Conservation (phyloP, 2,329 filamentous ascomycete species). For the Geoglossum cookeanum region DNA sequence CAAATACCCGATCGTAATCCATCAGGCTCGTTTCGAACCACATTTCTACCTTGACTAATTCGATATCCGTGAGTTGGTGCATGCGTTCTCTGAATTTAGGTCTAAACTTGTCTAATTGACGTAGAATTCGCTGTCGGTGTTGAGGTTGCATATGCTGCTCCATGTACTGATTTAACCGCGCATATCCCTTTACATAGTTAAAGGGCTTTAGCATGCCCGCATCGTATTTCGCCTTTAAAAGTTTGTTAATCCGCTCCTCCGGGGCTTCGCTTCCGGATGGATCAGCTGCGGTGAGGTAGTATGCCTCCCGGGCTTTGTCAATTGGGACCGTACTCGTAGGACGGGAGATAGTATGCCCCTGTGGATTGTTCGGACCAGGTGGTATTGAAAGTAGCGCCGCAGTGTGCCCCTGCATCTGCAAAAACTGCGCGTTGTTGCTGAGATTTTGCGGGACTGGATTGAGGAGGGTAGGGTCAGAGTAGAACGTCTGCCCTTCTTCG, state of each 20-base stretch:
- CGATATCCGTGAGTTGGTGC: conserved; percentile 77
- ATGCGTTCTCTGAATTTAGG: conserved; percentile 94
- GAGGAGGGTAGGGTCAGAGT: conserved; percentile 36
- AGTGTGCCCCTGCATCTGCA: conserved; percentile 22
- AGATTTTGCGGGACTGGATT: conserved; percentile 21
- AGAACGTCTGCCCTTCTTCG: conserved; percentile 41
- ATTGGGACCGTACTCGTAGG: conserved; percentile 41
- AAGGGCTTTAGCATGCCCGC: conserved; percentile 89
- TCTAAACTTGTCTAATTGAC: conserved; percentile 79
- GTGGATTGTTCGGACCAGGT: conserved; percentile 16
- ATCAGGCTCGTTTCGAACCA: conserved; percentile 95
- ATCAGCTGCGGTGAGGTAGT: conserved; percentile 93
- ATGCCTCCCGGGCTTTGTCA: conserved; percentile 61
- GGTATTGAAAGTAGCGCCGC: conserved; percentile 11
- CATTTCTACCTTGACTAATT: conserved; percentile 92
- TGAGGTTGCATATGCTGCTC: conserved; percentile 66
- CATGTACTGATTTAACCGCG: conserved; percentile 75
- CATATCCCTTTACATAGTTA: conserved; percentile 96
- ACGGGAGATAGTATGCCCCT: conserved; percentile 37
- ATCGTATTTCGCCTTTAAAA: conserved; percentile 89
- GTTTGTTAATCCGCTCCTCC: conserved; percentile 85
- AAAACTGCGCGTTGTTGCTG: conserved; percentile 6
- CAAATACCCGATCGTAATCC: conserved; percentile 97
- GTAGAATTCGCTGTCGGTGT: conserved; percentile 77
- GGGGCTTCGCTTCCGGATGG: conserved; percentile 72